phyloP scores from a whole-genome alignment of 805 yeast genomes.

The Saturnispora galanensis region DNA sequence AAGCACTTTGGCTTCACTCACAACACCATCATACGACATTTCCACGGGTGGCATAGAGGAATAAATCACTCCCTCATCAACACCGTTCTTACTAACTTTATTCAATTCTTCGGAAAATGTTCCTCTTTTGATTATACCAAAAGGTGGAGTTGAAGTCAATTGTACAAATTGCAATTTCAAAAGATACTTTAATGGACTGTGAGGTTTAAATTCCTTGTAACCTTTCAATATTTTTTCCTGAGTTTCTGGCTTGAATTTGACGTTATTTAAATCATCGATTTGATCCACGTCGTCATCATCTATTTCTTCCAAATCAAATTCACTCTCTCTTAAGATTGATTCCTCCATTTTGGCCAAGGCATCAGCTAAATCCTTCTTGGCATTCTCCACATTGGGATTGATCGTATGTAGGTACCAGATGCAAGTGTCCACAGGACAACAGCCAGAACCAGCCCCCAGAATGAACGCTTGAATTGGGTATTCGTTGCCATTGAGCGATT shows the following conservation, averaged over 20 bases:
- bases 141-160: slow-evolving; percentile 44
- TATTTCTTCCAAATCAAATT: slow-evolving; percentile 32
- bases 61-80: slow-evolving; percentile 39
- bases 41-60: slow-evolving; percentile 70
- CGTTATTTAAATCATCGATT: slow-evolving; percentile 15
- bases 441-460: slow-evolving; percentile 79
- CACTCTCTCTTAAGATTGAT: slow-evolving; percentile 71
- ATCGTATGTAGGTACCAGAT: slow-evolving; percentile 84
- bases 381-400: slow-evolving; percentile 52
- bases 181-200: slow-evolving; percentile 38
- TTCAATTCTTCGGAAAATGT: slow-evolving; percentile 24
- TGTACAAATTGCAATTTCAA: slow-evolving; percentile 56
- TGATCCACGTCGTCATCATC: slow-evolving; percentile 44
- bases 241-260: slow-evolving; percentile 9
- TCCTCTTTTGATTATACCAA: slow-evolving; percentile 38
- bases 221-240: slow-evolving; percentile 82
- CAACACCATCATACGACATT: slow-evolving; percentile 82
- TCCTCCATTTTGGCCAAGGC: slow-evolving; percentile 76
- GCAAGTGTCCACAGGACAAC: slow-evolving; percentile 78
- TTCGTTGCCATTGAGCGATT: slow-evolving; percentile 55
- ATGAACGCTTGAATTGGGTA: slow-evolving; percentile 80
- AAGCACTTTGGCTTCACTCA: slow-evolving; percentile 67
- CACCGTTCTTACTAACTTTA: slow-evolving; percentile 23
- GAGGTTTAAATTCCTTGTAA: slow-evolving; percentile 75
- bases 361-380: slow-evolving; percentile 66